Conservation (phyloP, 257 asterid species). For the Solanum lignicaule region DNA sequence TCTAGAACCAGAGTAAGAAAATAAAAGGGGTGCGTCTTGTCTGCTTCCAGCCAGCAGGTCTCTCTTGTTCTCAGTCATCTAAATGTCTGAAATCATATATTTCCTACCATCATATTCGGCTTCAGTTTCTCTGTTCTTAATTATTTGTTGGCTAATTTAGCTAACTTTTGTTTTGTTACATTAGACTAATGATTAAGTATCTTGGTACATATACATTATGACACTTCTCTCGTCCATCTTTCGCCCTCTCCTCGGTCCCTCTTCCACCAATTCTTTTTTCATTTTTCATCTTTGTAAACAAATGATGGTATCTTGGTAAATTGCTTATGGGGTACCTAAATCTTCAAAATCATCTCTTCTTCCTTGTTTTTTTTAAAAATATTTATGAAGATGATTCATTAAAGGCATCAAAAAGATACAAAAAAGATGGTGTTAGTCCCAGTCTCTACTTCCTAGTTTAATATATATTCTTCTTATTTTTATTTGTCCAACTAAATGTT, state of each 20-base stretch:
- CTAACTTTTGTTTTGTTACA: not conserved
- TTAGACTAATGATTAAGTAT: not conserved
- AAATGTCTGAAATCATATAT: not conserved
- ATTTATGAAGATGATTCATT: not conserved
- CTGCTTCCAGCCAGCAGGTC: not conserved
- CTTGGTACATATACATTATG: not conserved
- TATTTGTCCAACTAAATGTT: not conserved
- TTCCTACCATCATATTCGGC: not conserved
- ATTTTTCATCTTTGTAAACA: not conserved
- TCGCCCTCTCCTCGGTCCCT: not conserved
- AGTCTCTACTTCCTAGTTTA: not conserved
- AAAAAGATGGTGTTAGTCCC: not conserved
- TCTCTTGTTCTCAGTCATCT: not conserved
- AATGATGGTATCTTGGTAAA: not conserved
- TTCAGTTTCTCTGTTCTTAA: not conserved
- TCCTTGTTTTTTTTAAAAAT: not conserved
- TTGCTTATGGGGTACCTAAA: not conserved
- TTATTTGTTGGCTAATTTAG: not conserved
- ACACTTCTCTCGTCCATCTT: not conserved
- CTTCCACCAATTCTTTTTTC: not conserved
- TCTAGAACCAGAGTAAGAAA: slow-evolving; percentile 18
- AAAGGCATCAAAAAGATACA: not conserved
- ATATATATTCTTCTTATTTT: too few relatives aligned
- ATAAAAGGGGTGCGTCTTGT: not conserved
- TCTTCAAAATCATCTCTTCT: not conserved